A percentile compares a stretch with the other conserved stretches of the same genome.
phyloP scores from a whole-genome alignment of 169 alveolate genomes.

The Plasmodium relictum region DNA sequence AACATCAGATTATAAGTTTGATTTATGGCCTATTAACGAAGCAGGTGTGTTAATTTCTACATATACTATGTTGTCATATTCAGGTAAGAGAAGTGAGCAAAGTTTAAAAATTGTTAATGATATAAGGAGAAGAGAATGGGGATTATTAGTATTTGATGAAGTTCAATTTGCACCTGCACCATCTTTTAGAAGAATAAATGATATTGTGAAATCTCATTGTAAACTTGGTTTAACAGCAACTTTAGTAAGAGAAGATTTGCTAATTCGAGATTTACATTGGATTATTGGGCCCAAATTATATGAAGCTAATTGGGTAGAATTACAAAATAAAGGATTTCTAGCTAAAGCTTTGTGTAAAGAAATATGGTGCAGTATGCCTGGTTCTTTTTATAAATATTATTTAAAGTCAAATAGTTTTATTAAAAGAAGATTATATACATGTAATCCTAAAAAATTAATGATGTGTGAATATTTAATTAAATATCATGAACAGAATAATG shows the following conservation, averaged over 20 bases:
- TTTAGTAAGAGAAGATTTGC: conserved; percentile 98
- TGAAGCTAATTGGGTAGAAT: conserved; percentile 99
- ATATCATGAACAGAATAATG: conserved; percentile 97
- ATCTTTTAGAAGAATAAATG: conserved; percentile 93
- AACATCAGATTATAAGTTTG: conserved; percentile 96
- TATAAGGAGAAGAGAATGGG: conserved; percentile 97
- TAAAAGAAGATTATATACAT: conserved; percentile 95
- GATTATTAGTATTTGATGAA: conserved; percentile 98
- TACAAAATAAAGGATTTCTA: conserved; percentile 96
- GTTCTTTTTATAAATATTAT: conserved; percentile 95
- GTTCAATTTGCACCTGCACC: conserved; percentile 99
- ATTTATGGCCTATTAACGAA: conserved; percentile 89
- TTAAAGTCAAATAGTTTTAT: conserved; percentile 91
- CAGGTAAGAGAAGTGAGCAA: conserved; percentile 93
- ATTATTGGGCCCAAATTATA: conserved; percentile 99
- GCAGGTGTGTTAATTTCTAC: conserved; percentile 97
- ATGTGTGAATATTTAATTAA: conserved; percentile 96
- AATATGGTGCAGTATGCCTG: conserved; percentile 99
- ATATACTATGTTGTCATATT: conserved; percentile 95
- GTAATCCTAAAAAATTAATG: conserved; percentile 97
- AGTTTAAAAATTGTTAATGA: conserved; percentile 90
- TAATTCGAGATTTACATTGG: conserved; percentile 97
- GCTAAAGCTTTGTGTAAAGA: conserved; percentile 98
- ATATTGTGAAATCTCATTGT: conserved; percentile 94
- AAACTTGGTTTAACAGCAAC: conserved; percentile 99